Base-by-base conservation (phyloP, 148 eudicot species). In the Rhododendron simsii region DNA sequence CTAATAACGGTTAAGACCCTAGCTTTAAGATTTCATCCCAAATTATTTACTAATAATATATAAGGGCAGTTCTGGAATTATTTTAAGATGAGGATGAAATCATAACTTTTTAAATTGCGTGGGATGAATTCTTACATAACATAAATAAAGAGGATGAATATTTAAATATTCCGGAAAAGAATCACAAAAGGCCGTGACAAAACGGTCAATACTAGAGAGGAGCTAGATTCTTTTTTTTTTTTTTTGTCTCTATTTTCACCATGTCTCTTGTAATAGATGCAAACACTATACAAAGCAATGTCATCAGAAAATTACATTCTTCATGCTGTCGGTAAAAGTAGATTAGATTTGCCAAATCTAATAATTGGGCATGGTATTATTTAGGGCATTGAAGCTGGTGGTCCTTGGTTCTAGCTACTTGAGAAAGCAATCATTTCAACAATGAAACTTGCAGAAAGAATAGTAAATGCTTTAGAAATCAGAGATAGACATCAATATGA, bases 351-450 rank as follows among this genome's bases (percentile, higher is more conserved):
- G 30, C 16, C 44, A 18, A 30, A 81, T 53, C 83, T 53, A 53
- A 21, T 59, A 14, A 23, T 59, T 82, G 51, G 80, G 80, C 33
- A 63, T 82, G 0, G 39, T 37, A 37, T 41, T 41, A 82, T 39
- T 82, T 37, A 21, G 84, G 30, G 41, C 84, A 39, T 57, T 82
- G 74, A 82, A 61, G 37, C 11, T 50, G 47, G 88, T 87, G 88
- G 88, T 87, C 88, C 75, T 47, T 47, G 45, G 1, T 61, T 63
- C 53, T 63, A 26, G 45, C 45, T 41, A 41, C 71, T 87, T 83
- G 63, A 21, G 71, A 18, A 63, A 65, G 86, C 79, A 87, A 78
- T 87, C 86, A 87, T 87, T 84, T 87, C 86, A 79, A 67, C 30
- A 47, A 78, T 59, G 33, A 76, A 41, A 28, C 76, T 86, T 59